Base-by-base conservation (phyloP, 148 eudicot genomes). In the Heliamphora exappendiculata region DNA sequence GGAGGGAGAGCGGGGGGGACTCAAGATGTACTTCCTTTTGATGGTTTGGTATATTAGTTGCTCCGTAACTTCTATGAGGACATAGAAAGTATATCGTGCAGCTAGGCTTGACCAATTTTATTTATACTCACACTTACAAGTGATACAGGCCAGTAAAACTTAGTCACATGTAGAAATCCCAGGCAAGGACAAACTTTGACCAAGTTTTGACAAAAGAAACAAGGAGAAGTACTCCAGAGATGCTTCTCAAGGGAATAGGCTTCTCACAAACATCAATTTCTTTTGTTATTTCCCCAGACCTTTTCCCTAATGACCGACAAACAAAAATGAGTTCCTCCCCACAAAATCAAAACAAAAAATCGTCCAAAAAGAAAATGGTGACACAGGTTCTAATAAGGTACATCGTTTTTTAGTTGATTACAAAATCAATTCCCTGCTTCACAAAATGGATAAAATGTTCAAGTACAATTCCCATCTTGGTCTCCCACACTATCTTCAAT, bases 51-150 rank as follows among this genome's bases (percentile, higher is more conserved):
- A 68, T 12, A 16, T 24, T 24, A 14, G n/a, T 19, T 42, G 33
- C 22, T 22, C 71, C n/a, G 28, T 8, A 66, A 39, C 70, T 39
- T 66, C 28, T 63, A 19, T 8, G 20, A 63, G 6, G 7, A 66
- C 2, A 47, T 41, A 66, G 49, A 39, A 66, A 49, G 10, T 49
- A 66, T 17, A 37, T n/a, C 49, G n/a, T 39, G 49, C 51, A 5
- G 36, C 72, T 42, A 70, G 57, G 55, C 73, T 47, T 47, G 24
- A 70, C 39, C 3, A 70, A 70, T 28, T 41, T 28, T 57, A n/a
- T 6, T 57, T 24, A 51, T 19, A 51, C n/a, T 19, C 22, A n/a
- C 55, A 51, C n/a, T 51, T 47, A 47, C 7, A 47, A 47, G 50
- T 47, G 14, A 47, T 47, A 12, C 14, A 47, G 11, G 50, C 13